Evolutionary conservation across 2,329 filamentous ascomycete genomes (phyloP), one percentile per base, ranked within the genome.

Genomic region (Penicillium concentricum): DNA sequence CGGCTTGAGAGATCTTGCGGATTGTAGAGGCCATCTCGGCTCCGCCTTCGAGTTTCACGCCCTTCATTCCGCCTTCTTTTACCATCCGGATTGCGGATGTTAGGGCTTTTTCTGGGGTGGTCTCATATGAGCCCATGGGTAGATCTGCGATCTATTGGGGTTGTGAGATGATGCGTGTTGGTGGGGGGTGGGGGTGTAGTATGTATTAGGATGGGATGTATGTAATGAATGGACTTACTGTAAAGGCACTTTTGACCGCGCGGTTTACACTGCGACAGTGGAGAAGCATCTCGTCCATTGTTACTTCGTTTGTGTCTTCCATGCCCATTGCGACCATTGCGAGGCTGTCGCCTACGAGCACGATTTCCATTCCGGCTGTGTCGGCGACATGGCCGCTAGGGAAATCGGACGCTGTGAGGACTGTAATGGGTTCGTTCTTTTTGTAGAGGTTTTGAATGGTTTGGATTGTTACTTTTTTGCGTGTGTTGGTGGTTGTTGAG

Each of bases 261-360:
- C 94, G 84, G 20, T 90, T 85, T 18, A 97, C 93, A 47, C 90
- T 93, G 57, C 89, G 87, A 72, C 92, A 97, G 75, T 97, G 92
- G 67, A 97, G 77, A 56, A 97, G 76, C 92, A 99, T 97, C 71
- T 97, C 94, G 45, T 97, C 93, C 47, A 97, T 78, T n/a, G 88
- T 72, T 2, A 99, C 84, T 73, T 96, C 92, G 72, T 88, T 95
- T 0, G 93, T 99, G 73, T 97, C 93, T 67, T 93, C 86, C 90
- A 97, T 95, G 32, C 93, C 93, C 58, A 99, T 78, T 0, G 92
- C 91, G 2, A 97, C 93, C 93, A 99, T 97, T 60, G 92, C 92
- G 55, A 97, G 79, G 70, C 91, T 96, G 74, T 97, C 92, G 20
- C 92, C 92, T 4, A 97, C 92, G 3, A 97, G 83, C 45, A 97